These are phyloP conservation scores for Selenicereus undatus DNA, from an alignment of 148 eudicot species.

Conservation along the genomic window DNA sequence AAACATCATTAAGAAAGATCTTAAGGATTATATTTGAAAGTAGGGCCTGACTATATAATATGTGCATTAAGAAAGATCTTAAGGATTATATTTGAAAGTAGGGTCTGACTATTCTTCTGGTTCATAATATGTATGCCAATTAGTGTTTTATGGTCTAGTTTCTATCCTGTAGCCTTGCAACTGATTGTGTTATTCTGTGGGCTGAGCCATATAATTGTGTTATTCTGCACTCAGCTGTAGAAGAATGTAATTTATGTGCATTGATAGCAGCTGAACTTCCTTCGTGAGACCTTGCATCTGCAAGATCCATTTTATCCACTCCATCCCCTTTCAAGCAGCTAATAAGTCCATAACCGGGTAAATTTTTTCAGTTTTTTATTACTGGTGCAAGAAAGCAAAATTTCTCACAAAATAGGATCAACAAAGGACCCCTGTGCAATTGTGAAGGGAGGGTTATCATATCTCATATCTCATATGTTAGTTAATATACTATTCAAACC, in stretches of 20 bases:
- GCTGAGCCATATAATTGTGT: neutral
- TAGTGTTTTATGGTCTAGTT: neutral
- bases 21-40: neutral
- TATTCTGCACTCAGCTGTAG: neutral
- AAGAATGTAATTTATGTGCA: neutral
- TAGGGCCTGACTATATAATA: neutral
- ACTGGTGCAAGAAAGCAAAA: no score
- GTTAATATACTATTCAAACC: no score
- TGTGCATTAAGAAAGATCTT: neutral
- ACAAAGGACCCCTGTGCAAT: no score
- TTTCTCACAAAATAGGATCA: no score
- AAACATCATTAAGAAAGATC: neutral
- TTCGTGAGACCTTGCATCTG: neutral
- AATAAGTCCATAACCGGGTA: no score
- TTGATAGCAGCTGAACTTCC: neutral
- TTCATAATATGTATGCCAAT: no score
- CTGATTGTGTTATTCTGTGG: neutral
- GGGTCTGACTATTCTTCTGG: neutral
- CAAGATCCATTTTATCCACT: neutral
- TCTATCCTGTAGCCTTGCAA: neutral
- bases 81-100: neutral
- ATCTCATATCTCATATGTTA: no score
- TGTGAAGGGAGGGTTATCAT: no score
- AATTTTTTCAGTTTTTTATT: no score
- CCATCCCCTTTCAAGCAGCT: no score